phyloP scores from a whole-genome alignment of 164 flowering plant genomes.

The Magnolia officinalis region DNA sequence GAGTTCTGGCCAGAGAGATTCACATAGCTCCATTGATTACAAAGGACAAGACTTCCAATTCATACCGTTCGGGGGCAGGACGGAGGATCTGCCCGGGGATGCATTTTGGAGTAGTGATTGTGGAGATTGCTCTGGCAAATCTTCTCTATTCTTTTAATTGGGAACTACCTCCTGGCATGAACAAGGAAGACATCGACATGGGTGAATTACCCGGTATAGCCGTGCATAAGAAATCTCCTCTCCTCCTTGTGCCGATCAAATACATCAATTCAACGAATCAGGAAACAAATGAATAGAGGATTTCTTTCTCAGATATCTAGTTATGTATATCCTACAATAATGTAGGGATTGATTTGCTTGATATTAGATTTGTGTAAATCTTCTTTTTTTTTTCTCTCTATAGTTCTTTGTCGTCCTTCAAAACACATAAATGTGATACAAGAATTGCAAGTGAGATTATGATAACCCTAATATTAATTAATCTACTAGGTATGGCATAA shows the following conservation, averaged over 20 bases:
- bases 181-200: slow-evolving; percentile 10
- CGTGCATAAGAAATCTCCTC: slow-evolving; percentile 17
- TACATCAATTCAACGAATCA: neutral
- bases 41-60: slow-evolving; percentile 16
- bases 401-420: no score
- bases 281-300: neutral
- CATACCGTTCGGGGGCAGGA: slow-evolving; percentile 18
- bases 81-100: slow-evolving; percentile 18
- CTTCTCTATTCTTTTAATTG: slow-evolving; percentile 12
- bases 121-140: slow-evolving; percentile 16
- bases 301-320: no score
- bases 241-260: neutral
- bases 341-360: no score
- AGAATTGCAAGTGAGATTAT: no score
- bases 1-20: slow-evolving; percentile 22
- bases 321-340: no score
- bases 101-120: slow-evolving; percentile 3
- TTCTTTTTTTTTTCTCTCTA: no score
- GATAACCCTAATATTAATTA: no score
- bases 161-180: slow-evolving; percentile 15
- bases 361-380: no score
- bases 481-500: no score
- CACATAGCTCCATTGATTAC: slow-evolving; percentile 6
- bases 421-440: no score
- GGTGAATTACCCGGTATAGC: slow-evolving; percentile 3